A percentile compares a stretch with the other conserved stretches of the same genome.
Conservation (phyloP, 2,329 filamentous ascomycete species). For the Biscogniauxia mediterranea region DNA sequence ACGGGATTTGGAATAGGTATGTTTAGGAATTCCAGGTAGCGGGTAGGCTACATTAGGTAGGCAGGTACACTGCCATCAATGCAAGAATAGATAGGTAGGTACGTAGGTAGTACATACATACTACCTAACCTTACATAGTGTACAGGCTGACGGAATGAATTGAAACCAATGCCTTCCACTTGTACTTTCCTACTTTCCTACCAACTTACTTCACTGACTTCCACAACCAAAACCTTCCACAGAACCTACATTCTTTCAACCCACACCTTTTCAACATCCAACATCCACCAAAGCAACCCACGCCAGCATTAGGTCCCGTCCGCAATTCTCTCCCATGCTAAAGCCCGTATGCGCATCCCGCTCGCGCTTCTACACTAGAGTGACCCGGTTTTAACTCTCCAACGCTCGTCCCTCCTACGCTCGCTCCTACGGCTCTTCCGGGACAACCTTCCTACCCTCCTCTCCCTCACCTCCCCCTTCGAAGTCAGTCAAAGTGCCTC, state of each 20-base stretch:
- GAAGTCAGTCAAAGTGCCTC: not conserved
- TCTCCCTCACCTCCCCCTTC: not conserved
- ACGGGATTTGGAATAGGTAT: not conserved
- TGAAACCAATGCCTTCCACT: not conserved
- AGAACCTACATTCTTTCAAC: not conserved
- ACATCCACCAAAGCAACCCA: too few relatives aligned
- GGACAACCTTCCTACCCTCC: not conserved
- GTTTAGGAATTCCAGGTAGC: too few relatives aligned
- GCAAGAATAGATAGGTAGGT: too few relatives aligned
- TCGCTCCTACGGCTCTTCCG: constrained; percentile 1
- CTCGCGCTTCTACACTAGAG: not conserved
- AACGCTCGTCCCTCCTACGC: not conserved
- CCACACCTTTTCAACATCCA: not conserved
- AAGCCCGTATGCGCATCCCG: not conserved
- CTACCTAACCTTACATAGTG: too few relatives aligned
- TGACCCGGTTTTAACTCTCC: too few relatives aligned
- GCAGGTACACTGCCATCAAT: too few relatives aligned
- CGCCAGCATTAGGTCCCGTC: too few relatives aligned
- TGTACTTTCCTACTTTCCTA: not conserved
- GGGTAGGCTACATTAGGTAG: too few relatives aligned
- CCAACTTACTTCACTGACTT: not conserved
- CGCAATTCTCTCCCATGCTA: not conserved
- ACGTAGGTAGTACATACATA: not conserved
- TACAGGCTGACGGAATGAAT: not conserved
- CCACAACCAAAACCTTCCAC: not conserved